A percentile compares a stretch with the other conserved stretches of the same genome.
These are phyloP conservation scores for Penicillium janthinellum DNA, from an alignment of 2,329 filamentous ascomycete species.

Conservation along the genomic window DNA sequence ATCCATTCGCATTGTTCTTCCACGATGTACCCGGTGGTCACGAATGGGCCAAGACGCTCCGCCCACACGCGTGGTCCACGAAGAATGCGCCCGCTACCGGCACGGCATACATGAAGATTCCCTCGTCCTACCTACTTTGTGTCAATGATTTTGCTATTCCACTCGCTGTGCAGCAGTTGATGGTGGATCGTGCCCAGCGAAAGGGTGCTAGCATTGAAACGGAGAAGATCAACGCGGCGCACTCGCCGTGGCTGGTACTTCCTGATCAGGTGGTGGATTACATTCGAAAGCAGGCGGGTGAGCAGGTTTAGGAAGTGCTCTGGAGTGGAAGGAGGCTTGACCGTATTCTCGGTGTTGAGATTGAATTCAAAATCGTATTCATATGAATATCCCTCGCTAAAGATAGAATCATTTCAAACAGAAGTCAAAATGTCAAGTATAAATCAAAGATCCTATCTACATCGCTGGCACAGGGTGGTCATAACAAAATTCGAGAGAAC, in stretches of 20 bases:
- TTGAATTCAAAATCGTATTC: neutral
- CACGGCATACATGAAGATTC: conserved; percentile 30
- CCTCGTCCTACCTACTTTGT: conserved; percentile 31
- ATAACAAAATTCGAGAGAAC: neutral
- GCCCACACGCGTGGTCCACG: conserved; percentile 35
- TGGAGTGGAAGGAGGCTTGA: neutral
- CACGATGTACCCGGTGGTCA: conserved; percentile 35
- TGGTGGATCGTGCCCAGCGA: conserved; percentile 33
- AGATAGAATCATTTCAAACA: neutral
- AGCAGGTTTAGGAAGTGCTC: neutral
- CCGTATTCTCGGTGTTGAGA: neutral
- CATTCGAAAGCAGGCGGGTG: conserved; percentile 22
- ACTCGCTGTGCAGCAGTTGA: conserved; percentile 32
- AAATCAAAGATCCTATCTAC: neutral
- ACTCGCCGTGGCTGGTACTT: conserved; percentile 35
- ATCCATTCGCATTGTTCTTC: conserved; percentile 33
- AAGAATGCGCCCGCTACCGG: conserved; percentile 31
- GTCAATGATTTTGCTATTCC: conserved; percentile 36
- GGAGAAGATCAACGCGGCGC: conserved; percentile 31
- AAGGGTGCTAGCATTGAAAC: conserved; percentile 33
- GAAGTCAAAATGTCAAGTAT: neutral
- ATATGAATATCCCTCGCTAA: neutral
- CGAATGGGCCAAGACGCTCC: conserved; percentile 32
- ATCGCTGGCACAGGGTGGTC: neutral
- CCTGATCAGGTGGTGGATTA: conserved; percentile 25